Conservation (phyloP, 2,329 filamentous ascomycete genomes). For the Exophiala calicioides region DNA sequence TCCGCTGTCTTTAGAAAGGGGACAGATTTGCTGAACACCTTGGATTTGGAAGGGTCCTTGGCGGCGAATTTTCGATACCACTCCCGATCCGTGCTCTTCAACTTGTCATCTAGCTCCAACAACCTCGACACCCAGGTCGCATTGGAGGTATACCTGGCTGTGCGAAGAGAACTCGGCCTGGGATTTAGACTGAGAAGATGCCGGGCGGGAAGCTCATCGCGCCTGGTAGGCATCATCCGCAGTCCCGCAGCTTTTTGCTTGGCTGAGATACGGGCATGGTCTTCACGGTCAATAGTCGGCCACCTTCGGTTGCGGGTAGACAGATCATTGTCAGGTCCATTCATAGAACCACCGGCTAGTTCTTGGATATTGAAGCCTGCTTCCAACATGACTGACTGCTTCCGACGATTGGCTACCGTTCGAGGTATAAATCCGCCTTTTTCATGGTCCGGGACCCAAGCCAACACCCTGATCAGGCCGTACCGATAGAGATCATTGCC, state of each 20-base stretch:
- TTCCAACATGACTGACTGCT: slow-evolving; percentile 25
- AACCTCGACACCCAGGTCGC: slow-evolving; percentile 19
- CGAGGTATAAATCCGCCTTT: slow-evolving; percentile 63
- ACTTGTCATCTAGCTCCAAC: slow-evolving; percentile 14
- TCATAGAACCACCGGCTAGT: slow-evolving; percentile 21
- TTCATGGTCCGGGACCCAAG: slow-evolving; percentile 68
- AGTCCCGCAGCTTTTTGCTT: slow-evolving; percentile 2
- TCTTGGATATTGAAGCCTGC: slow-evolving; percentile 20
- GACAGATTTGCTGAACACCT: too few relatives aligned
- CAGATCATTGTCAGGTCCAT: too few relatives aligned
- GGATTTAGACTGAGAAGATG: slow-evolving; percentile 19
- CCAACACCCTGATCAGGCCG: slow-evolving; percentile 75
- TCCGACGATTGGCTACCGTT: slow-evolving; percentile 53
- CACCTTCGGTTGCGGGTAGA: slow-evolving; percentile 14
- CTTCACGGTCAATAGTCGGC: slow-evolving; percentile 19
- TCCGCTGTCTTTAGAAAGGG: slow-evolving; percentile 7
- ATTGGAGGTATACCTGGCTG: slow-evolving; percentile 11
- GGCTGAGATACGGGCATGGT: slow-evolving; percentile 12
- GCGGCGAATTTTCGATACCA: slow-evolving; percentile 11
- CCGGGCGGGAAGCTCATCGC: slow-evolving; percentile 7
- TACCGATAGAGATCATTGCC: slow-evolving; percentile 69
- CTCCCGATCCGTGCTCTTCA: slow-evolving; percentile 11
- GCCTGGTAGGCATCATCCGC: slow-evolving; percentile 1
- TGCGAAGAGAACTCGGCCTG: slow-evolving; percentile 8
- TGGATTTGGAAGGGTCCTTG: neutral